A percentile compares a stretch with the other conserved stretches of the same genome.
phyloP scores from a whole-genome alignment of 129 eudicot genomes.

The Lactuca saligna region DNA sequence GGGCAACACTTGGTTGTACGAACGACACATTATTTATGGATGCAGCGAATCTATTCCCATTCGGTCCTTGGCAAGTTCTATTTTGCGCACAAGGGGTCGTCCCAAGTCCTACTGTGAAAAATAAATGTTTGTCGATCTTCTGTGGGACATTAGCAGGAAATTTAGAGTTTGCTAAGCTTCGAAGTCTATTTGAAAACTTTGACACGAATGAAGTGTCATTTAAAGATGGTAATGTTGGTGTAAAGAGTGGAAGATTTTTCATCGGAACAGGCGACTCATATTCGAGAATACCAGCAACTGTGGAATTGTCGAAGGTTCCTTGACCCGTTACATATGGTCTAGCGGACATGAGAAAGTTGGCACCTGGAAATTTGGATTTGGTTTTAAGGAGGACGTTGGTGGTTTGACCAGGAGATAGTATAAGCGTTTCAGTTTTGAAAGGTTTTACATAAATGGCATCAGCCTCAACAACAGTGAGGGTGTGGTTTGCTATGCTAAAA shows the following conservation, averaged over 20 bases:
- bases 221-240: slow-evolving; percentile 28
- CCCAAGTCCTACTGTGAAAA: slow-evolving; percentile 39
- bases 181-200: slow-evolving; percentile 21
- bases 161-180: slow-evolving; percentile 26
- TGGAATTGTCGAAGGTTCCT: slow-evolving; percentile 35
- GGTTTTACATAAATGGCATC: slow-evolving; percentile 40
- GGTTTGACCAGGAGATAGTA: slow-evolving; percentile 64
- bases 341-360: slow-evolving; percentile 27
- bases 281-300: slow-evolving; percentile 39
- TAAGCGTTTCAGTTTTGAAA: slow-evolving; percentile 37
- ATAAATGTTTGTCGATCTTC: slow-evolving; percentile 29
- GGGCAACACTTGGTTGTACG: slow-evolving; percentile 31
- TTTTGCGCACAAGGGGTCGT: slow-evolving; percentile 30
- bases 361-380: slow-evolving; percentile 36
- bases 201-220: slow-evolving; percentile 37
- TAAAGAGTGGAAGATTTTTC: slow-evolving; percentile 26
- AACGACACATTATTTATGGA: slow-evolving; percentile 37
- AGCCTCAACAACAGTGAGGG: slow-evolving; percentile 37
- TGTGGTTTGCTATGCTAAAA: slow-evolving; percentile 44
- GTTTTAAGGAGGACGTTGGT: slow-evolving; percentile 57
- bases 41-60: slow-evolving; percentile 33
- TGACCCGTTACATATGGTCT: slow-evolving; percentile 25
- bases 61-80: slow-evolving; percentile 45
- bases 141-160: slow-evolving; percentile 38
- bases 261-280: slow-evolving; percentile 8